A percentile compares a stretch with the other conserved stretches of the same genome.
Evolutionary conservation across 208 protist species (phyloP).

Genomic region (Acanthamoeba lenticulata): DNA sequence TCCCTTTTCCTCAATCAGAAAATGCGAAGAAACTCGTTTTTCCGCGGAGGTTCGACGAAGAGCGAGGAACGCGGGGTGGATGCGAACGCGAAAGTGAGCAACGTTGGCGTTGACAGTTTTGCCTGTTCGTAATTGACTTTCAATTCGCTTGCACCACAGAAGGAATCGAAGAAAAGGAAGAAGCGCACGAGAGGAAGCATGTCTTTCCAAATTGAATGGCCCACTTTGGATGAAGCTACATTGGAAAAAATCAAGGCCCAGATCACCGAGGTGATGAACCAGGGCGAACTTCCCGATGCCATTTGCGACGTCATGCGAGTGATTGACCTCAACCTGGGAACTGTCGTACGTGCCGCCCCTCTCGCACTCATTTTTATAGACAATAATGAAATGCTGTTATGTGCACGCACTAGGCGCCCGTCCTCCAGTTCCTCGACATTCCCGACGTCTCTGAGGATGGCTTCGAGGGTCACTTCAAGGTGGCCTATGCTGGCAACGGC

Average conservation of each 20-base stretch:
- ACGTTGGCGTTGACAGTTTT: no score
- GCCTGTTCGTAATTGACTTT: no score
- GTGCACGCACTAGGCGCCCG: neutral
- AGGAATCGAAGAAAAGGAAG: neutral
- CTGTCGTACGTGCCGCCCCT: neutral
- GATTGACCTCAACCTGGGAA: slow-evolving; percentile 3
- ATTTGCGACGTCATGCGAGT: slow-evolving; percentile 53
- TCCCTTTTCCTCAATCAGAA: no score
- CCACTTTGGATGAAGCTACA: neutral
- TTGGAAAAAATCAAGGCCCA: slow-evolving; percentile 46
- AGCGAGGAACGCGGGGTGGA: no score
- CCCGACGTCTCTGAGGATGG: slow-evolving; percentile 33
- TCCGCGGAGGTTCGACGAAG: no score
- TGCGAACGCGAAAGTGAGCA: no score
- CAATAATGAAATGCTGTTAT: neutral
- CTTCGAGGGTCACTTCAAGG: slow-evolving; percentile 21
- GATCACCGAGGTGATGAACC: slow-evolving; percentile 23
- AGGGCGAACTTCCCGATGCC: slow-evolving; percentile 31
- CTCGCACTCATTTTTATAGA: neutral
- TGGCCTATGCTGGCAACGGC: slow-evolving; percentile 43
- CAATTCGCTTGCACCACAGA: no score
- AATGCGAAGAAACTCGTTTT: no score
- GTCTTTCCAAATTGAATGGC: slow-evolving; percentile 60
- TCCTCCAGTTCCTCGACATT: neutral
- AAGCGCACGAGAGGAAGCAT: no score